Conservation (phyloP, 768 basidiomycete genomes). For the Goffeauzyma gilvescens region DNA sequence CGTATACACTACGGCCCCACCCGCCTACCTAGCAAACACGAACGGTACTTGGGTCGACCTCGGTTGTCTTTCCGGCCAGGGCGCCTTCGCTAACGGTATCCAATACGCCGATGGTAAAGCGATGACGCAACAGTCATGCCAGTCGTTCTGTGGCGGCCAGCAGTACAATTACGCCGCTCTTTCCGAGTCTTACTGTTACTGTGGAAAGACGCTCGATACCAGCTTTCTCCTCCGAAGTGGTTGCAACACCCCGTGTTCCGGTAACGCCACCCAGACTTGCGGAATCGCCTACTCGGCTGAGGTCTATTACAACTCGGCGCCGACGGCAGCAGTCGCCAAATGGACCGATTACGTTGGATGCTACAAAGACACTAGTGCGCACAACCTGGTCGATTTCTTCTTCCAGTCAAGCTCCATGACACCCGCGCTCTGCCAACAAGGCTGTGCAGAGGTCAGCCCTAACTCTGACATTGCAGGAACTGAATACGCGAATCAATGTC, state of each 20-base stretch:
- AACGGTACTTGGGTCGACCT: too few relatives aligned
- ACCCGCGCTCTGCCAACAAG: conserved; percentile 1
- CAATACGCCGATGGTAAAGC: too few relatives aligned
- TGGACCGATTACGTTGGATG: conserved; percentile 13
- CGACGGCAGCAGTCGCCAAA: too few relatives aligned
- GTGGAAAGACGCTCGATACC: conserved; percentile 3
- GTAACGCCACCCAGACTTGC: conserved; percentile 14
- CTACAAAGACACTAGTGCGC: conserved; percentile 12
- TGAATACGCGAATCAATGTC: conserved; percentile 4
- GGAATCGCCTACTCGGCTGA: conserved; percentile 10
- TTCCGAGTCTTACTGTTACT: conserved; percentile 8
- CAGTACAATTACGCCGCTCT: too few relatives aligned
- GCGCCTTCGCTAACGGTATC: too few relatives aligned
- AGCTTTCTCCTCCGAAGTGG: conserved; percentile 5
- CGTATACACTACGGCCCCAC: too few relatives aligned
- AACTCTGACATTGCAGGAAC: conserved; percentile 9
- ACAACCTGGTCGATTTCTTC: conserved; percentile 11
- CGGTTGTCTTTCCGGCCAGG: too few relatives aligned
- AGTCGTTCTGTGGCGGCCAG: too few relatives aligned
- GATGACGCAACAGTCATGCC: too few relatives aligned
- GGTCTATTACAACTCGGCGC: too few relatives aligned
- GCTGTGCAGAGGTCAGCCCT: conserved; percentile 2
- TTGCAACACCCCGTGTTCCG: conserved; percentile 16
- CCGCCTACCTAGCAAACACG: too few relatives aligned
- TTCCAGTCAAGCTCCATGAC: conserved; percentile 19